These are phyloP conservation scores for Stagonosporopsis cucurbitacearum DNA, from an alignment of 2,329 filamentous ascomycete species.

Conservation along the genomic window DNA sequence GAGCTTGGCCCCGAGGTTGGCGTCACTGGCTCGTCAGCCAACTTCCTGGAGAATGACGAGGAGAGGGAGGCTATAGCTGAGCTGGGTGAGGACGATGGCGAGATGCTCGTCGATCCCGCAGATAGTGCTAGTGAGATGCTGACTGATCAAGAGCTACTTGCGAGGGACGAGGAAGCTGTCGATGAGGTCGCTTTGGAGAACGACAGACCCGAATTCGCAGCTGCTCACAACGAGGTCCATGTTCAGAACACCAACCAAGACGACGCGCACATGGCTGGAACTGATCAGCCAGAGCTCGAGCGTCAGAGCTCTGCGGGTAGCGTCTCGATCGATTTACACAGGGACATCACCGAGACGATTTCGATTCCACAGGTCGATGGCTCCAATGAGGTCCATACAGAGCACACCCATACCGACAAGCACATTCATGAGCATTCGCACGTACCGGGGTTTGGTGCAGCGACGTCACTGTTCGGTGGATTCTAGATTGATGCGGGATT, in stretches of 20 bases:
- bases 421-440: conserved; percentile 1
- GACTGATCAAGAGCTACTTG: background rate
- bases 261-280: background rate
- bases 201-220: conserved; percentile 6
- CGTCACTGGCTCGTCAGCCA: background rate
- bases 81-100: background rate
- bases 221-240: conserved; percentile 3
- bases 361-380: conserved; percentile 8
- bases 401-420: conserved; percentile 1
- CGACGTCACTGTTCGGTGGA: background rate
- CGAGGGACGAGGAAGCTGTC: background rate
- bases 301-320: background rate
- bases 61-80: background rate
- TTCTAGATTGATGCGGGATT: background rate
- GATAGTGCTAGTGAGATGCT: background rate
- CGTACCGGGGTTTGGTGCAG: background rate
- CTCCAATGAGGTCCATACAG: conserved; percentile 1
- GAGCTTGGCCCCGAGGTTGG: conserved; percentile 8
- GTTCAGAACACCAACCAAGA: conserved; percentile 1
- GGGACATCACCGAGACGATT: conserved; percentile 5
- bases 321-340: conserved; percentile 2
- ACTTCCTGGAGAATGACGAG: background rate
- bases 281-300: background rate
- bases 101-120: background rate
- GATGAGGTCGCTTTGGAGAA: background rate